A percentile compares a stretch with the other conserved stretches of the same genome.
Evolutionary conservation across 805 yeast species (phyloP).

Genomic region (Candida peoriensis): DNA sequence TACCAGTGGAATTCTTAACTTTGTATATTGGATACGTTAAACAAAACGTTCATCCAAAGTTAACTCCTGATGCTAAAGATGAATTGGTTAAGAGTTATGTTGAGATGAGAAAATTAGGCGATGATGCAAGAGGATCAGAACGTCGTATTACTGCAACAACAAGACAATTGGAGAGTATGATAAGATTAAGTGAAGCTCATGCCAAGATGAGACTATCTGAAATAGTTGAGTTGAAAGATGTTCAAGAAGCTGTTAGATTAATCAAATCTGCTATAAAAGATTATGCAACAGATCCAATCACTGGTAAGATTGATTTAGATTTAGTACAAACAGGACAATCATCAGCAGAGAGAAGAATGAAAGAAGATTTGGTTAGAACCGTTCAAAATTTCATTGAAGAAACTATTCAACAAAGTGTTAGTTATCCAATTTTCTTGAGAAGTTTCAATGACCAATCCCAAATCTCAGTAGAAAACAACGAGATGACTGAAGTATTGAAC

Average conservation of each 20-base stretch:
- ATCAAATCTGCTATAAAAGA: slow-evolving; percentile 94
- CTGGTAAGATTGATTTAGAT: slow-evolving; percentile 97
- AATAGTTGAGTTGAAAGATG: slow-evolving; percentile 73
- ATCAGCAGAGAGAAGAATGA: slow-evolving; percentile 72
- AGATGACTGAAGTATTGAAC: slow-evolving; percentile 61
- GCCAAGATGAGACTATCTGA: slow-evolving; percentile 88
- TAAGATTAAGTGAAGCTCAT: slow-evolving; percentile 91
- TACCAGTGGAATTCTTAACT: slow-evolving; percentile 86
- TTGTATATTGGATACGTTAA: slow-evolving; percentile 92
- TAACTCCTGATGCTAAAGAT: slow-evolving; percentile 74
- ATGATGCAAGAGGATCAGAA: slow-evolving; percentile 80
- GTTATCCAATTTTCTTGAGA: slow-evolving; percentile 54
- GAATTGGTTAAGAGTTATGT: slow-evolving; percentile 87
- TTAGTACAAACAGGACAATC: slow-evolving; percentile 95
- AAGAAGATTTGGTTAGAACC: slow-evolving; percentile 65
- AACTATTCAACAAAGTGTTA: slow-evolving; percentile 38
- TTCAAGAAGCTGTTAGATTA: slow-evolving; percentile 86
- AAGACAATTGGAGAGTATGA: slow-evolving; percentile 94
- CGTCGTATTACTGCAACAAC: slow-evolving; percentile 97
- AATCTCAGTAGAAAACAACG: slow-evolving; percentile 62
- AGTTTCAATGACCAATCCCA: slow-evolving; percentile 63
- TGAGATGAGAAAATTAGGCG: slow-evolving; percentile 91
- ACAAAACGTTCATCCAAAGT: slow-evolving; percentile 72
- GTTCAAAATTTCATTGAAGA: slow-evolving; percentile 51
- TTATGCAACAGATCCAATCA: slow-evolving; percentile 95